Base-by-base conservation (phyloP, 805 yeast genomes). In the Candida xyloterini region DNA sequence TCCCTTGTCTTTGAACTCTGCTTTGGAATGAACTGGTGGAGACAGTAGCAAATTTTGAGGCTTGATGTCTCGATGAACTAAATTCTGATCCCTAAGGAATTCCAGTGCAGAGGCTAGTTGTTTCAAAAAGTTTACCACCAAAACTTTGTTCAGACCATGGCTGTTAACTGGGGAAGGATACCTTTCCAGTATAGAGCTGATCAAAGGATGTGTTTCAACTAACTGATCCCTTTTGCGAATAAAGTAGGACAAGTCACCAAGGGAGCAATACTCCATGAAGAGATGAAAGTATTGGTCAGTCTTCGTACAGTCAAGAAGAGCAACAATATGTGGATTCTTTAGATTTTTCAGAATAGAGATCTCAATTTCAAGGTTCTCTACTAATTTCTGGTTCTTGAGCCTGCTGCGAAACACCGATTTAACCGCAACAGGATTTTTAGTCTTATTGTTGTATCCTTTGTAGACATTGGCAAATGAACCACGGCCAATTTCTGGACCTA, bases 401-500 rank as follows among this genome's bases (percentile, higher is more conserved):
- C 87, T 81, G 16, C 88, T 78, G 40, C 95, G 74, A 27, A 84
- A 78, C 11, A 95, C 96, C 2, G 91, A 79, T 63, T 91, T 91
- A 57, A 91, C 77, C 8, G 98, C 98, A 29, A 91, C 93, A 1
- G 89, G 74, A 23, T 69, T 66, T 48, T 70, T 70, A 3, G 76
- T 70, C 30, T 66, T 61, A 31, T 67, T 61, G 53, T 81, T 71
- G 42, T 74, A 70, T 37, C 96, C 96, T 63, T 87, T 89, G 68
- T 85, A 91, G 18, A 93, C 99, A 46, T 82, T 84, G 53, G 99
- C 99, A 68, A 93, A 93, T 7, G 95, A 85, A 24, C 99, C 99
- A 53, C 85, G 80, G 16, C 99, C 99, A 38, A 93, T 91, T 60
- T 89, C 95, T 14, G 81, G 76, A 16, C 87, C 88, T n/a, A 81